These are phyloP conservation scores for Lentinula raphanica DNA, from an alignment of 768 basidiomycete species.

Conservation along the genomic window DNA sequence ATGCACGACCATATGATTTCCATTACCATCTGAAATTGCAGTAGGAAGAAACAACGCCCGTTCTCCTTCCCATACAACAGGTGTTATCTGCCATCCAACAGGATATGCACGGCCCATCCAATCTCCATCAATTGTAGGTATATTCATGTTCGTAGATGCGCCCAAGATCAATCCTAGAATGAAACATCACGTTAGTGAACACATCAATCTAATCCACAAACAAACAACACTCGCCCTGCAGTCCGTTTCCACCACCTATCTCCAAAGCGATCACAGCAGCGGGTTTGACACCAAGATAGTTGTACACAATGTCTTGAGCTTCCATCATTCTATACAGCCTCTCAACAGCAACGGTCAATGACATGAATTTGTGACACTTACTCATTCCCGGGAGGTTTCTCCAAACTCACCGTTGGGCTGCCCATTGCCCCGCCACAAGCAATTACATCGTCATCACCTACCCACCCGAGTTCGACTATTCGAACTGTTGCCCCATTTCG, in stretches of 20 bases:
- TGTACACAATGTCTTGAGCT: slow-evolving; percentile 14
- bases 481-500: slow-evolving; percentile 31
- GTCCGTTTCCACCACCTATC: slow-evolving; percentile 33
- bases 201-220: background rate
- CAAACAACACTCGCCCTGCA: slow-evolving; percentile 24
- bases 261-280: slow-evolving; percentile 28
- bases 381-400: slow-evolving; percentile 34
- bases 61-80: slow-evolving; percentile 14
- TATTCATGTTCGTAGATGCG: slow-evolving; percentile 26
- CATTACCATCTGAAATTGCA: slow-evolving; percentile 32
- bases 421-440: slow-evolving; percentile 35
- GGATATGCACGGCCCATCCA: slow-evolving; percentile 43
- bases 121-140: slow-evolving; percentile 30
- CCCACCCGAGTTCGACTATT: slow-evolving; percentile 32
- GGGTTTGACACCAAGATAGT: slow-evolving; percentile 12
- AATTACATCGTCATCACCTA: slow-evolving; percentile 33
- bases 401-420: slow-evolving; percentile 30
- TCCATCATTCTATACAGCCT: slow-evolving; percentile 6
- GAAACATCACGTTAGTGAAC: slow-evolving; percentile 1
- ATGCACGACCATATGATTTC: slow-evolving; percentile 24
- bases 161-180: slow-evolving; percentile 29
- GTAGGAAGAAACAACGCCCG: slow-evolving; percentile 25
- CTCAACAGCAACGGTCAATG: background rate
- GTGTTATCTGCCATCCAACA: slow-evolving; percentile 25
- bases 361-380: slow-evolving; percentile 9